Evolutionary conservation across 2,329 filamentous ascomycete genomes (phyloP).

Genomic region (Metarhizium rileyi): DNA sequence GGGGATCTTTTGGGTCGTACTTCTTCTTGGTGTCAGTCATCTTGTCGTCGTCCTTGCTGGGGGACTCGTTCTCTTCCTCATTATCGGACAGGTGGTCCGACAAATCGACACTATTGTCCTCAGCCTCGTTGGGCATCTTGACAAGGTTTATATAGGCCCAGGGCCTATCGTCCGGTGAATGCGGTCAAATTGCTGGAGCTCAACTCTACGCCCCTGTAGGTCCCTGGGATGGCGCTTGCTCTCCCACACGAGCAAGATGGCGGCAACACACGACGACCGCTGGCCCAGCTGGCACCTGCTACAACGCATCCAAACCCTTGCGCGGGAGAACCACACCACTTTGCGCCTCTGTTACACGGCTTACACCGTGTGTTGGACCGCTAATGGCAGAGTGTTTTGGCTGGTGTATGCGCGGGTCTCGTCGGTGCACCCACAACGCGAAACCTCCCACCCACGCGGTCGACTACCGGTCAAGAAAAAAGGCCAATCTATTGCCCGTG

Average conservation of each 20-base stretch:
- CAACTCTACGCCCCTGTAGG: constrained; percentile 1
- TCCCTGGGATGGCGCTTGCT: constrained; percentile 2
- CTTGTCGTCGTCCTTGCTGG: constrained; percentile 39
- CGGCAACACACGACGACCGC: constrained; percentile 9
- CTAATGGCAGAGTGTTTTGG: constrained; percentile 19
- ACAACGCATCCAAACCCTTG: constrained; percentile 17
- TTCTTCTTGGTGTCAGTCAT: constrained; percentile 53
- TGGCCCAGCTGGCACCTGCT: constrained; percentile 3
- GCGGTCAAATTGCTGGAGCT: constrained; percentile 1
- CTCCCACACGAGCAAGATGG: constrained; percentile 19
- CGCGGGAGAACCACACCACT: constrained; percentile 22
- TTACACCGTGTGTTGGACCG: constrained; percentile 14
- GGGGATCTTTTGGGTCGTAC: constrained; percentile 78
- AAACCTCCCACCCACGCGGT: neutral
- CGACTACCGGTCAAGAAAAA: constrained; percentile 2
- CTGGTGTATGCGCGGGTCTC: constrained; percentile 19
- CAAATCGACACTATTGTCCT: constrained; percentile 43
- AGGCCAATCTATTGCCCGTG: neutral
- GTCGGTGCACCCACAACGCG: neutral
- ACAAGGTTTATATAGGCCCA: constrained; percentile 37
- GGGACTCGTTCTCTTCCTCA: constrained; percentile 43
- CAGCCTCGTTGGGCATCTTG: constrained; percentile 47
- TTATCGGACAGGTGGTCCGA: constrained; percentile 51
- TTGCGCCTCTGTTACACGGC: constrained; percentile 22
- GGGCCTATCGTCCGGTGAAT: neutral